Percentiles rank a stretch among this genome's conserved stretches.
Evolutionary conservation across 331 rosid genomes (phyloP).

Genomic region (Acacia pycnantha): DNA sequence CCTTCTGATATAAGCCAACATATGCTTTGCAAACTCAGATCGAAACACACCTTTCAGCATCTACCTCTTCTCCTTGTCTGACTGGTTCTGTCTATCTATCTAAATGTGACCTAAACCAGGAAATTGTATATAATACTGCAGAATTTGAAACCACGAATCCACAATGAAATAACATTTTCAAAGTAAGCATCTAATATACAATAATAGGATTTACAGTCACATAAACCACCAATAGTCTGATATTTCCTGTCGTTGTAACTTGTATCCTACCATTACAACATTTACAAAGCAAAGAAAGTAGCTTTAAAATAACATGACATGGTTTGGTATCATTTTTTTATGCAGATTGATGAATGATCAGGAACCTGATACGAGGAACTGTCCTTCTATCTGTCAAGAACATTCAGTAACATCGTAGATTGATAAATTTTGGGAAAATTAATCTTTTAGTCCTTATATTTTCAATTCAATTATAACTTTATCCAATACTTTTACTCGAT

Average conservation of each 20-base stretch:
- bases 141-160: not conserved
- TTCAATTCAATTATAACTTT: too few relatives aligned
- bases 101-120: not conserved
- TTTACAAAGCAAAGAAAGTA: conserved; percentile 14
- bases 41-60: not conserved
- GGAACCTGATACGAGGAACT: conserved; percentile 19
- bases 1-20: not conserved
- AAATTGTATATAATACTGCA: not conserved
- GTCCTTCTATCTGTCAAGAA: conserved; percentile 33
- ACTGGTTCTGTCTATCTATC: not conserved
- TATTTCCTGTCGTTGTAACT: conserved; percentile 19
- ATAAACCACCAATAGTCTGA: conserved; percentile 30
- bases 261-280: conserved; percentile 33
- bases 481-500: too few relatives aligned
- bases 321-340: conserved; percentile 29
- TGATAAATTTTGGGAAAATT: too few relatives aligned
- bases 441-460: too few relatives aligned
- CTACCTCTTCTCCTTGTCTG: not conserved
- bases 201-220: conserved; percentile 25
- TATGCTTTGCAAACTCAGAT: not conserved
- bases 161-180: conserved; percentile 8
- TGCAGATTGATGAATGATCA: conserved; percentile 24
- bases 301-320: conserved; percentile 23
- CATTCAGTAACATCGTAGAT: not conserved
- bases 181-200: conserved; percentile 42